Evolutionary conservation across 1,284 basidiomycete species (phyloP).

Genomic region (Irpex sp.): DNA sequence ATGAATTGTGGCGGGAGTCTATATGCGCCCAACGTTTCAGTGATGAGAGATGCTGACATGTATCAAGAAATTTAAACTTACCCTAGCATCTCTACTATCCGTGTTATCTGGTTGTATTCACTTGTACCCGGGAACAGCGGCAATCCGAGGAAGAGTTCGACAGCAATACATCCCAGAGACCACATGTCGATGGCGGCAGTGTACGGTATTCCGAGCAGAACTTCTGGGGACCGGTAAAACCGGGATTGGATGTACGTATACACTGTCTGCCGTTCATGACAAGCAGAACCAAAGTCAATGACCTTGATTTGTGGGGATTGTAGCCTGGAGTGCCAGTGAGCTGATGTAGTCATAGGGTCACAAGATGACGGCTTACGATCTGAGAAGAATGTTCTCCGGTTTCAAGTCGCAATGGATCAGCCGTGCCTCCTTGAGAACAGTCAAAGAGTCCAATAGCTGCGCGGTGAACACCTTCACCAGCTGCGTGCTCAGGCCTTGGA

Average conservation of each 20-base stretch:
- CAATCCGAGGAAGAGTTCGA: constrained; percentile 94
- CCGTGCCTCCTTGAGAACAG: constrained; percentile 91
- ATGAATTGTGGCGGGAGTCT: constrained; percentile 90
- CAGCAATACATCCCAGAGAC: constrained; percentile 94
- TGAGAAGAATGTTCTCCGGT: constrained; percentile 93
- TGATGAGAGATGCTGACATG: not conserved
- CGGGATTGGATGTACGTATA: constrained; percentile 99
- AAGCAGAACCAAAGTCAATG: constrained; percentile 98
- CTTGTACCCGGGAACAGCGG: constrained; percentile 98
- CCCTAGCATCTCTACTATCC: constrained; percentile 99
- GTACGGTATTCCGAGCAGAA: constrained; percentile 93
- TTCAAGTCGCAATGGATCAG: constrained; percentile 99
- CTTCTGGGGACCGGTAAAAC: constrained; percentile 98
- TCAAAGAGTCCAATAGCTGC: constrained; percentile 90
- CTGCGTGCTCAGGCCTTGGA: constrained; percentile 94
- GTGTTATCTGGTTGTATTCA: constrained; percentile 97
- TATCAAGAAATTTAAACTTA: constrained; percentile 36
- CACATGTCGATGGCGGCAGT: constrained; percentile 95
- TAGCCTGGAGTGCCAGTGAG: constrained; percentile 47
- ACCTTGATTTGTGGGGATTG: constrained; percentile 99
- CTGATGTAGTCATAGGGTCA: constrained; percentile 2
- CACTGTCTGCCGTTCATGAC: constrained; percentile 97
- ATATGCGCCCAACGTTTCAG: constrained; percentile 9
- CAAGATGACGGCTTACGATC: constrained; percentile 64
- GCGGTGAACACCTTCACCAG: constrained; percentile 98